Evolutionary conservation across 148 eudicot species (phyloP).

Genomic region (Camellia japonica): DNA sequence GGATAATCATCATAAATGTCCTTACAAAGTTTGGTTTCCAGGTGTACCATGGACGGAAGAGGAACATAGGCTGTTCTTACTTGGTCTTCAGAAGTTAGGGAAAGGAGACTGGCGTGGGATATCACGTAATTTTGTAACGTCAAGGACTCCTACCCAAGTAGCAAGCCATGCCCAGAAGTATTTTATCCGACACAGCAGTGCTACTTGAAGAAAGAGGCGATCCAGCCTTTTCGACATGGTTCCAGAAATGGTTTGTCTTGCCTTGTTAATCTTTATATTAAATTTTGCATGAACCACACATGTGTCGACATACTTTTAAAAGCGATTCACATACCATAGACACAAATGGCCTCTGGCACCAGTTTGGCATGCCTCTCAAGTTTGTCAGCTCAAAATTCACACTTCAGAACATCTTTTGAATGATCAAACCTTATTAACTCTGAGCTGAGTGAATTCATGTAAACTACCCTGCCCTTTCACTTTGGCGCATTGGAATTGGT

Average conservation of each 20-base stretch:
- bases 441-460: not conserved
- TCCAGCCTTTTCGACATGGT: conserved; percentile 93
- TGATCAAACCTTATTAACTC: not conserved
- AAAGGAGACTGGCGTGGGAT: conserved; percentile 97
- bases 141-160: conserved; percentile 90
- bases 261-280: not conserved
- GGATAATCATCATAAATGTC: not conserved
- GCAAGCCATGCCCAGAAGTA: conserved; percentile 98
- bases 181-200: conserved; percentile 71
- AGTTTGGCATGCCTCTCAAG: too few species aligned
- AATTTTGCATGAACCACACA: not conserved
- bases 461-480: not conserved
- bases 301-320: too few species aligned
- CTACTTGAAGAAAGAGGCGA: conserved; percentile 72
- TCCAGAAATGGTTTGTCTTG: conserved; percentile 46
- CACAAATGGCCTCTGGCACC: too few species aligned
- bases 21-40: conserved; percentile 22
- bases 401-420: not conserved
- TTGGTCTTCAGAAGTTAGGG: conserved; percentile 82
- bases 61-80: conserved; percentile 75
- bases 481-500: not conserved
- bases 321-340: too few species aligned
- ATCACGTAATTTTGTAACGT: conserved; percentile 60
- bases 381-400: not conserved
- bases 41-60: conserved; percentile 93